phyloP scores from a whole-genome alignment of 1,139 yeast genomes.

The Ogataea hybrid region DNA sequence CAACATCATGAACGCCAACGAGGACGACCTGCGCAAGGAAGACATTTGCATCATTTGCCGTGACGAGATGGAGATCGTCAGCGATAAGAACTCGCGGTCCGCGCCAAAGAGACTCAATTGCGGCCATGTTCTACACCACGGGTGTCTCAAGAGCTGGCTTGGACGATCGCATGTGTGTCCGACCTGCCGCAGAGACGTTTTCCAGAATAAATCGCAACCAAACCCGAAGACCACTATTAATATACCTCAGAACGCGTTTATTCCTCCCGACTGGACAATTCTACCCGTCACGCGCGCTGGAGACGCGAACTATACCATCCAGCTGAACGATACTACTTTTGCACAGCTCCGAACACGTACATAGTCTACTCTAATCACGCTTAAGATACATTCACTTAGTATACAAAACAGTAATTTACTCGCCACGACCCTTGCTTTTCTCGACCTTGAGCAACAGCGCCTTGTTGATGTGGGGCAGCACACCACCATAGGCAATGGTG shows the following conservation, averaged over 20 bases:
- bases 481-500: constrained; percentile 99
- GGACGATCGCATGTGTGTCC: constrained; percentile 93
- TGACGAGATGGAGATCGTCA: constrained; percentile 56
- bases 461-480: constrained; percentile 94
- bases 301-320: constrained; percentile 12
- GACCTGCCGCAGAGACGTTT: constrained; percentile 79
- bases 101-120: constrained; percentile 77
- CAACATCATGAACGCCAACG: constrained; percentile 59
- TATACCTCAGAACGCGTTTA: constrained; percentile 19
- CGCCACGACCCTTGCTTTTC: constrained; percentile 58
- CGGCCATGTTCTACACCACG: constrained; percentile 85
- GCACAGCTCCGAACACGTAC: constrained; percentile 13
- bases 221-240: constrained; percentile 2
- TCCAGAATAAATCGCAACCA: constrained; percentile 22
- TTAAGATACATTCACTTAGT: constrained; percentile 7
- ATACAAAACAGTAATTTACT: constrained; percentile 10
- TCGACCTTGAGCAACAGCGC: constrained; percentile 92
- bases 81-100: constrained; percentile 39
- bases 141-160: constrained; percentile 91
- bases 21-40: constrained; percentile 57
- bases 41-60: constrained; percentile 80
- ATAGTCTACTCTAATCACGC: constrained; percentile 5
- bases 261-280: constrained; percentile 30
- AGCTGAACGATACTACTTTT: constrained; percentile 12
- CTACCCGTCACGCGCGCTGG: constrained; percentile 20